These are phyloP conservation scores for Nitzschia sp. DNA, from an alignment of 108 stramenopile genomes.

Conservation along the genomic window DNA sequence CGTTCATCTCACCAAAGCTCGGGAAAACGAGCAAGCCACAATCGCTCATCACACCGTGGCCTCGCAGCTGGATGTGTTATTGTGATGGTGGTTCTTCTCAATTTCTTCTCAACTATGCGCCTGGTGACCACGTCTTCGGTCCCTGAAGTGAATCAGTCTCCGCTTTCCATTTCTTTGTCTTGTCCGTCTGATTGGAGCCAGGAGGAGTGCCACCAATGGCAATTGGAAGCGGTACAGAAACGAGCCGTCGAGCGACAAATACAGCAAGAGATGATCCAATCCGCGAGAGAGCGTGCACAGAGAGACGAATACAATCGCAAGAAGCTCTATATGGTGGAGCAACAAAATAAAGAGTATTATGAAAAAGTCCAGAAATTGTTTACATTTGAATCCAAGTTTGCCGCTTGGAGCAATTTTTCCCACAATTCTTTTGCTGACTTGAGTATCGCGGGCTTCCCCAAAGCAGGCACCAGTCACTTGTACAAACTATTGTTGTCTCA, in stretches of 20 bases:
- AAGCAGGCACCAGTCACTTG: constrained; percentile 11
- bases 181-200: background rate
- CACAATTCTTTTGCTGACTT: constrained; percentile 13
- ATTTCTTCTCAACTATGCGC: too few relatives aligned
- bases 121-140: too few relatives aligned
- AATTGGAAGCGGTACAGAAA: background rate
- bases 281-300: background rate
- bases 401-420: constrained; percentile 8
- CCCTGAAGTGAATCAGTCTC: too few relatives aligned
- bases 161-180: too few relatives aligned
- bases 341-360: background rate
- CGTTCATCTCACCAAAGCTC: too few relatives aligned
- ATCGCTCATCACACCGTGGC: too few relatives aligned
- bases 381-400: background rate
- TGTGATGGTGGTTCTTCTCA: too few relatives aligned
- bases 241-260: background rate
- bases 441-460: constrained; percentile 7
- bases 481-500: background rate
- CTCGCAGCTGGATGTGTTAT: too few relatives aligned
- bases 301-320: constrained; percentile 2
- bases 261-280: background rate
- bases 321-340: background rate
- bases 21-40: too few relatives aligned
- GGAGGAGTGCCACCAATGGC: background rate
- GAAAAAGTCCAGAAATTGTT: background rate